Evolutionary conservation across 2,329 filamentous ascomycete species (phyloP), one percentile per base, ranked within the genome.

Genomic region (Sordariomycetes sp.): DNA sequence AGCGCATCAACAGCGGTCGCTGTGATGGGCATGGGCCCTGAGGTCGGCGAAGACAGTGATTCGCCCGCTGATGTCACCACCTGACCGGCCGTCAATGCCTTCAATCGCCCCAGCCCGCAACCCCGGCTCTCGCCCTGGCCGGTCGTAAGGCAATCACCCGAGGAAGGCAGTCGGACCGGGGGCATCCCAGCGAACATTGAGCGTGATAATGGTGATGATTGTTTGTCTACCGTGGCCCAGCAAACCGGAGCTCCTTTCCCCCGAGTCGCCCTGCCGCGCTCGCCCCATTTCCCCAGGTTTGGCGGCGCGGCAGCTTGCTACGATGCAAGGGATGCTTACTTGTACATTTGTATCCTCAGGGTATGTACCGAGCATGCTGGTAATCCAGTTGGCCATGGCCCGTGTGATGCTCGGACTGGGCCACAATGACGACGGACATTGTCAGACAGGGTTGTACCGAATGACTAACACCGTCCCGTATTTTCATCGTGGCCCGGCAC

Each of bases 1-100:
- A n/a, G n/a, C 16, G 40, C n/a, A 16, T 46, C 40, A 14, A 16
- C 40, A 8, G 16, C 35, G 20, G 16, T n/a, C 32, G 14, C 53
- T 18, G 25, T 54, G 32, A 28, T 37, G 25, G 32, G 25, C 18
- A 7, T 22, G 53, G n/a, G 25, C 18, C 18, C 32, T 54, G 25
- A 34, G 25, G 20, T 46, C 8, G 20, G 18, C n/a, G 40, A 34
- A 6, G 24, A 35, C 54, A 48, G 16, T 56, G 54, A 56, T 56
- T 56, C 54, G 54, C 43, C 32, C 37, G 37, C 43, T 34, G n/a
- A 34, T 14, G 25, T 18, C 32, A 57, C 37, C 55, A 52, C 48
- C 55, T 57, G 55, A 57, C 55, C 55, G 34, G 7, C 35, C 55
- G 46, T 37, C 32, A 37, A 57, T 57, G 55, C 55, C 20, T 50